Evolutionary conservation across 2,329 filamentous ascomycete species (phyloP).

Genomic region (Stachybotrys echinatus): DNA sequence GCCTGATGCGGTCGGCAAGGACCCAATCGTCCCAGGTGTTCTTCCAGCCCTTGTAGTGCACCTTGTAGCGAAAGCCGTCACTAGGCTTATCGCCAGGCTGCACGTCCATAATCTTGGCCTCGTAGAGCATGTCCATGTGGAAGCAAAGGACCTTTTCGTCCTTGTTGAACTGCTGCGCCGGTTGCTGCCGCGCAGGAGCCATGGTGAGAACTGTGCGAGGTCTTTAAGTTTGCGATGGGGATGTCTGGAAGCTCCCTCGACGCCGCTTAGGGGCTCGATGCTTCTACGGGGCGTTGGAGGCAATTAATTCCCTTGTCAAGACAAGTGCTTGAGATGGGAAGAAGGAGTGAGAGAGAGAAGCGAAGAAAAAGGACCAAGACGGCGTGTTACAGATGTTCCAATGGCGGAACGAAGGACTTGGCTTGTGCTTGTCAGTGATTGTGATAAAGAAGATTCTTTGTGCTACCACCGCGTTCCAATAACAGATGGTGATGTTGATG

Average conservation of each 20-base stretch:
- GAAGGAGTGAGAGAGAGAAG: not conserved
- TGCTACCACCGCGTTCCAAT: too few species aligned
- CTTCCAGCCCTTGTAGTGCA: slow-evolving; percentile 99
- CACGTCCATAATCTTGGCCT: slow-evolving; percentile 89
- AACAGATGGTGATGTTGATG: too few species aligned
- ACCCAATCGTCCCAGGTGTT: slow-evolving; percentile 99
- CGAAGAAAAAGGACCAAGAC: not conserved
- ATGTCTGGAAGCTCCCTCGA: not conserved
- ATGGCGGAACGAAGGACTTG: not conserved
- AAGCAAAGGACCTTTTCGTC: slow-evolving; percentile 97
- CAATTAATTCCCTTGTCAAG: not conserved
- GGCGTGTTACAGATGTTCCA: not conserved
- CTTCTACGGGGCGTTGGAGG: not conserved
- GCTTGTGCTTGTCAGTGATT: too few species aligned
- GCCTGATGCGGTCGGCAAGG: slow-evolving; percentile 84
- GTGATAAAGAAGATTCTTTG: too few species aligned
- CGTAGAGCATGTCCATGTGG: slow-evolving; percentile 94
- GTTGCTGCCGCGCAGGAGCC: slow-evolving; percentile 38
- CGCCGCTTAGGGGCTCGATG: too few species aligned
- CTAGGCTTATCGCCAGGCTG: slow-evolving; percentile 62
- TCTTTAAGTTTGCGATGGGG: not conserved
- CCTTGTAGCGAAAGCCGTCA: slow-evolving; percentile 75
- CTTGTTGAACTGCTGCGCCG: slow-evolving; percentile 52
- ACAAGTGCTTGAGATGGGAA: not conserved
- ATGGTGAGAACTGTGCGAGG: slow-evolving; percentile 21